Base-by-base conservation (phyloP, 495 filamentous ascomycete genomes). In the Podospora australis region DNA sequence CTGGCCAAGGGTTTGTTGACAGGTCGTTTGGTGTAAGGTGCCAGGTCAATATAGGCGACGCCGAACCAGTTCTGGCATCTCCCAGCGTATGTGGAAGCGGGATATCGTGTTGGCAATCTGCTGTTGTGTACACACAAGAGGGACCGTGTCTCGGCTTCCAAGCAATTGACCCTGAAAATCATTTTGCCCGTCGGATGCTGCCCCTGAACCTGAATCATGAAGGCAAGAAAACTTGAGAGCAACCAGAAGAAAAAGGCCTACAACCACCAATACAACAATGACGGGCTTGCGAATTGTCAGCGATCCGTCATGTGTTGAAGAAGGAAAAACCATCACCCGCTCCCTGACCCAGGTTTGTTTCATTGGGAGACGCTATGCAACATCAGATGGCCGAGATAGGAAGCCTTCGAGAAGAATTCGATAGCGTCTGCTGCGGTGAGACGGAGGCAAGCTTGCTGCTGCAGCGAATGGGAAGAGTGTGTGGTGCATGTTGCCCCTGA, bases 341-440 rank as follows among this genome's bases (percentile, higher is more conserved):
- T 16, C 32, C 32, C 16, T 41, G 39, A 23, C 23, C 28, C 40
- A 43, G 23, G 19, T 19, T 13, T 36, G 28, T 46, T 35, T 25
- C 44, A 46, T 16, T 43, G 21, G 40, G 40, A 40, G 40, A 43
- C 40, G n/a, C 20, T 23, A 16, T 43, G 40, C 40, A 43, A 43
- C 40, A 11, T 28, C 39, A 13, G 20, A 6, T 2, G 39, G 17
- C 45, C 51, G 14, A 45, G 14, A 20, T 25, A 29, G 52, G 46
- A 54, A 54, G 22, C 4, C n/a, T 54, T 54, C 52, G 22, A 46
- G 52, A 54, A 54, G 39, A 46, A n/a, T 39, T 53, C 45, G 20
- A 22, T 16, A 8, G 30, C 36, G 32, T 17, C 32, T 36, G 7
- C 14, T 36, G 32, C 32, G 19, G n/a, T n/a, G n/a, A n/a, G n/a